Conservation (phyloP, 2,329 filamentous ascomycete genomes). For the Sarocladiaceae sp. region DNA sequence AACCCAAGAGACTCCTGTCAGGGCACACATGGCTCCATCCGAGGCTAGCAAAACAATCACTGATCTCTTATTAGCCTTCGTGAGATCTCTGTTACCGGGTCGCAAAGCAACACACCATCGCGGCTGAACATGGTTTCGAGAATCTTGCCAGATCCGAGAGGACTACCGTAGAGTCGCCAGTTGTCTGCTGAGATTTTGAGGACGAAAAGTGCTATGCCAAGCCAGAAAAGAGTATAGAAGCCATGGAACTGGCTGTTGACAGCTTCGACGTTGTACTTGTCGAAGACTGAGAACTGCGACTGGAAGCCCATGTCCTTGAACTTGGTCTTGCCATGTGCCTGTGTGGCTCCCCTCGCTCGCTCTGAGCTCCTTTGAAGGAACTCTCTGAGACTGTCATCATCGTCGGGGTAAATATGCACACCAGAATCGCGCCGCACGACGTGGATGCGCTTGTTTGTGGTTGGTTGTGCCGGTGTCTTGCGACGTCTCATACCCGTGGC, state of each 20-base stretch:
- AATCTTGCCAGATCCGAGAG: conserved; percentile 66
- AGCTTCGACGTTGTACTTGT: conserved; percentile 60
- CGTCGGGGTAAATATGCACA: conserved; percentile 21
- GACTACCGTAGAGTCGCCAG: conserved; percentile 60
- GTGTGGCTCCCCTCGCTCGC: conserved; percentile 11
- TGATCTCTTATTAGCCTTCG: conserved; percentile 15
- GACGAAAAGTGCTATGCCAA: conserved; percentile 60
- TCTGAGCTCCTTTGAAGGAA: conserved; percentile 20
- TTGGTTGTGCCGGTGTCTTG: background rate
- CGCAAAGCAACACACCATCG: conserved; percentile 31
- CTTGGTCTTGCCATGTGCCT: conserved; percentile 18
- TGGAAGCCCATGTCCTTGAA: conserved; percentile 60
- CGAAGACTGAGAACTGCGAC: conserved; percentile 66
- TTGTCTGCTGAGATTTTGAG: conserved; percentile 62
- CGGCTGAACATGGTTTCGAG: conserved; percentile 57
- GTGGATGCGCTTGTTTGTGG: background rate
- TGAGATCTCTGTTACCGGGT: background rate
- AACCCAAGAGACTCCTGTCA: conserved; percentile 58
- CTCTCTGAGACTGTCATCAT: conserved; percentile 23
- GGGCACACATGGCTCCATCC: conserved; percentile 62
- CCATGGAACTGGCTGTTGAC: conserved; percentile 68
- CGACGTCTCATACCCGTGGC: conserved; percentile 16
- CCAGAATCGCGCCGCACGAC: conserved; percentile 19
- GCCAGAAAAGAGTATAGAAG: conserved; percentile 76
- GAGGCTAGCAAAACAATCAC: conserved; percentile 51